phyloP scores from a whole-genome alignment of 2,329 filamentous ascomycete species.

The Fusarium heterosporum region DNA sequence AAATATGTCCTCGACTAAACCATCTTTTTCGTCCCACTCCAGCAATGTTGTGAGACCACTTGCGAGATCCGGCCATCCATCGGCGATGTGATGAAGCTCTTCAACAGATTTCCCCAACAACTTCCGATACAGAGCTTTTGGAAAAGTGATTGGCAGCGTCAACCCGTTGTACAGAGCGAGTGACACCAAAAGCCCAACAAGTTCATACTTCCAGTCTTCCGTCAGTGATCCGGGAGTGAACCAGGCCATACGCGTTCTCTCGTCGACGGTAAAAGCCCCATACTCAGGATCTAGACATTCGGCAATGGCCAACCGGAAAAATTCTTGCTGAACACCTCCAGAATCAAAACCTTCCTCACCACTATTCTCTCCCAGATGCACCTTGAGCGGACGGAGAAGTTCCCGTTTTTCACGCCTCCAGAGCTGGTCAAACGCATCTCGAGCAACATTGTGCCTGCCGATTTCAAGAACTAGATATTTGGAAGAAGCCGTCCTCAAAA shows the following conservation, averaged over 20 bases:
- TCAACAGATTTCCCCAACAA: conserved; percentile 77
- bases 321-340: conserved; percentile 96
- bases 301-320: conserved; percentile 85
- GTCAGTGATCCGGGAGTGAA: conserved; percentile 86
- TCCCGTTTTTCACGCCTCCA: conserved; percentile 88
- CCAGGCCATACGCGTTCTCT: conserved; percentile 83
- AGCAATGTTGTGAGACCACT: conserved; percentile 79
- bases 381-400: conserved; percentile 85
- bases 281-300: conserved; percentile 83
- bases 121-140: conserved; percentile 83
- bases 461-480: conserved; percentile 79
- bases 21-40: conserved; percentile 80
- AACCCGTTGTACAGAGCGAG: conserved; percentile 94
- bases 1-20: conserved; percentile 84
- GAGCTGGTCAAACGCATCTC: conserved; percentile 85
- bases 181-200: conserved; percentile 88
- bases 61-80: conserved; percentile 87
- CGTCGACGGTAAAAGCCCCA: conserved; percentile 83
- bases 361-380: conserved; percentile 83
- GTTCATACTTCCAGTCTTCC: conserved; percentile 88
- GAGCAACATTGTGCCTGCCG: conserved; percentile 73
- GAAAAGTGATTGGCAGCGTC: conserved; percentile 90
- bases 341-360: conserved; percentile 94
- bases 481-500: conserved; percentile 74
- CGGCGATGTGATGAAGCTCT: conserved; percentile 79